Evolutionary conservation across 2,329 filamentous ascomycete genomes (phyloP), one percentile per base, ranked within the genome.

Genomic region (Sporothrix phasma): DNA sequence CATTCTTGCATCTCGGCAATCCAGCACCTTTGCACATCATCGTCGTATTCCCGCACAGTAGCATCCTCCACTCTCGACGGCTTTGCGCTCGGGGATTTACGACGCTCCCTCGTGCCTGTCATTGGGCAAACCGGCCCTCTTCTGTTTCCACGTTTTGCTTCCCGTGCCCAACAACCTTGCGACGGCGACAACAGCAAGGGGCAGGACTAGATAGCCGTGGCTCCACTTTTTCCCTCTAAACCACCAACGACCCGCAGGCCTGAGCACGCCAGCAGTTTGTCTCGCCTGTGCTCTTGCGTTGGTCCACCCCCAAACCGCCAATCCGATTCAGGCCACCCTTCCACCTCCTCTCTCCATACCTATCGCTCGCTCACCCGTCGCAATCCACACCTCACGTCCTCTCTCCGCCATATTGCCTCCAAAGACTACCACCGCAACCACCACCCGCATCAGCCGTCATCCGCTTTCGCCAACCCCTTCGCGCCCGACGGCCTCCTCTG

Each of bases 301-400:
- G 19, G 22, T 43, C 58, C 43, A 61, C 39, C 54, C 56, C 56
- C 17, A 31, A 43, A n/a, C 39, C 39, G 39, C 56, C 56, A 59
- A 59, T 45, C 54, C 37, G 31, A 45, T 59, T n/a, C 56, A 45
- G 39, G 43, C 59, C 45, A 49, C 31, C 19, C 19, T 34, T 31
- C 26, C 26, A 47, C 58, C 58, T 47, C 41, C 45, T 49, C 59
- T 26, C 45, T 34, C 22, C 19, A 13, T 26, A 24, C 47, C 45
- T 62, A 29, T 53, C 54, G 7, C 19, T 56, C 46, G 37, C 51
- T 34, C 62, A 59, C 62, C 62, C 62, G 53, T 63, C 61, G 61
- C 61, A 63, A 54, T 46, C 49, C 61, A 51, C 31, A 41, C 51
- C 34, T 46, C 26, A 8, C 5, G 10, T 19, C 47, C 39, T 43